A percentile compares a stretch with the other conserved stretches of the same genome.
Evolutionary conservation across 768 basidiomycete genomes (phyloP).

Genomic region (Agrocybe pediades): DNA sequence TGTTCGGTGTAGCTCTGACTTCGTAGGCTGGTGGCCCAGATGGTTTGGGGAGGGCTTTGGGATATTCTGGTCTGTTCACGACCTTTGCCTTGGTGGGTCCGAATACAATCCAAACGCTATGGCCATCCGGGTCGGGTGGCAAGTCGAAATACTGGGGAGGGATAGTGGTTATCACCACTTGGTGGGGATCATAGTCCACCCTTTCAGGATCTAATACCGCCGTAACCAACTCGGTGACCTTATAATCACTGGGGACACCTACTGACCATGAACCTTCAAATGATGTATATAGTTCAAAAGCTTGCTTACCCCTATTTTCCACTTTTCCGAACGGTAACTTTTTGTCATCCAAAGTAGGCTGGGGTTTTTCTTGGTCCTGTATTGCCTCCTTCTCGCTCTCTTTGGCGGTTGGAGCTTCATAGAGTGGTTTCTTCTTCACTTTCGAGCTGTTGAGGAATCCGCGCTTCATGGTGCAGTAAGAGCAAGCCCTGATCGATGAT

Average conservation of each 20-base stretch:
- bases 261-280: neutral
- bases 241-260: neutral
- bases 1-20: neutral
- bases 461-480: neutral
- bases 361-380: neutral
- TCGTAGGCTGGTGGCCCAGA: neutral
- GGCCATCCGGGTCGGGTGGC: slow-evolving; percentile 6
- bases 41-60: neutral
- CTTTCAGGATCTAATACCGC: neutral
- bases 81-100: slow-evolving; percentile 3
- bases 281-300: neutral
- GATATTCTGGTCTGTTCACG: neutral
- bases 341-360: neutral
- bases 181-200: neutral
- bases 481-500: too few relatives aligned
- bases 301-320: neutral
- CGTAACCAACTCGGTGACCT: neutral
- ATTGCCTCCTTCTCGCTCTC: neutral
- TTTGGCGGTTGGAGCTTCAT: neutral
- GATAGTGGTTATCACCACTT: slow-evolving; percentile 1
- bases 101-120: slow-evolving; percentile 9
- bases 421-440: neutral
- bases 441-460: neutral
- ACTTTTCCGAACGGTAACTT: neutral
- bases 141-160: neutral